Evolutionary conservation across 805 yeast genomes (phyloP), one percentile per base, ranked within the genome.

Genomic region (Tetrapisispora taiwanensis): DNA sequence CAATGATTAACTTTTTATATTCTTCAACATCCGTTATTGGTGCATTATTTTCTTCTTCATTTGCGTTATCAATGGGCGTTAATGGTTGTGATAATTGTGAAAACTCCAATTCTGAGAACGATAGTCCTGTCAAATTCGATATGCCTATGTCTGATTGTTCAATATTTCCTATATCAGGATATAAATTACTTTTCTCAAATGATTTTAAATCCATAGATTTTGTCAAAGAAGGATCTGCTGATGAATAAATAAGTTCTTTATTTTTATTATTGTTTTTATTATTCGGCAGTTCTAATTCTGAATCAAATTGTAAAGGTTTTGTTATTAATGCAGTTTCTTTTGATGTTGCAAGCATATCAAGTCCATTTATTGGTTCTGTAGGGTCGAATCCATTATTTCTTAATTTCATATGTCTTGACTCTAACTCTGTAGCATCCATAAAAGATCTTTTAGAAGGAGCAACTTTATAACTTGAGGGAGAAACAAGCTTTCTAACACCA

Each of bases 391-490:
- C 8, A 22, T 7, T 15, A 13, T 3, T 26, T 15, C 17, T 24
- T 36, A 15, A n/a, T 15, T 4, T n/a, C 20, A 26, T 22, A 8
- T 22, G 26, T 8, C 26, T 22, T 8, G 7, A 6, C 8, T 5
- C 5, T 5, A 22, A 6, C 7, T 22, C 26, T 22, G 26, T 46
- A 10, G 30, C 3, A 24, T 12, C 14, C 22, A 41, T 30, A 8
- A 38, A 33, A 17, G 41, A 43, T 28, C 49, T 52, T 45, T 53
- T 58, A 47, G 54, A 59, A 2, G 65, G 66, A 0, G 66, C 60
- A 33, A 58, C 56, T 32, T 60, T 59, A 45, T 61, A 61, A 43
- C 62, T 54, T 4, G 66, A 61, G 1, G 66, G 66, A 1, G 65
- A 60, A 1, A 60, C 48, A 8, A 60, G 54, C 33, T 58, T 52